phyloP scores from a whole-genome alignment of 176 grass and related monocot species.

The Bonia amplexicaulis region DNA sequence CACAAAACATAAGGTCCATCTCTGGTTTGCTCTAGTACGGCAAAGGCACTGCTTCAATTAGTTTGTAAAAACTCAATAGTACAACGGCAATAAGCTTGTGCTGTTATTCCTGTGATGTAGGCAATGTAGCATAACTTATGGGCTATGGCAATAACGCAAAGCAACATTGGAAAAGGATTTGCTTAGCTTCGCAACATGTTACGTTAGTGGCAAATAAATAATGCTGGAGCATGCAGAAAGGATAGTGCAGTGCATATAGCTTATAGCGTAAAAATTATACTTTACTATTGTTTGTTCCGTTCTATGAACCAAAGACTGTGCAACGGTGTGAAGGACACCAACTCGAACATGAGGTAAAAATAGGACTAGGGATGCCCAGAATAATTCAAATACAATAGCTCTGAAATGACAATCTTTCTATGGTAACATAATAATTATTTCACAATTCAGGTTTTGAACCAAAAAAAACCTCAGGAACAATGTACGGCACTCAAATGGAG shows the following conservation, averaged over 20 bases:
- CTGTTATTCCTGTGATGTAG: not conserved
- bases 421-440: too few relatives aligned
- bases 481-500: not conserved
- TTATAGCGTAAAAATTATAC: not conserved
- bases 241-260: not conserved
- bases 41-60: not conserved
- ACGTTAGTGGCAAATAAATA: not conserved
- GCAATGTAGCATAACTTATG: not conserved
- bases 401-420: not conserved
- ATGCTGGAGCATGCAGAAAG: not conserved
- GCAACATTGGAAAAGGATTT: not conserved
- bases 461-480: not conserved
- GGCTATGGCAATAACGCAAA: not conserved
- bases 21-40: not conserved
- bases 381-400: not conserved
- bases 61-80: not conserved
- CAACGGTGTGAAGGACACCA: not conserved
- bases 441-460: not conserved
- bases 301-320: not conserved
- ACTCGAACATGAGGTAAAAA: not conserved
- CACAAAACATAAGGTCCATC: not conserved
- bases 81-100: not conserved
- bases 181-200: not conserved
- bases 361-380: not conserved
- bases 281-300: not conserved